Base-by-base conservation (phyloP, 2,329 filamentous ascomycete genomes). In the Trichoderma sp. region DNA sequence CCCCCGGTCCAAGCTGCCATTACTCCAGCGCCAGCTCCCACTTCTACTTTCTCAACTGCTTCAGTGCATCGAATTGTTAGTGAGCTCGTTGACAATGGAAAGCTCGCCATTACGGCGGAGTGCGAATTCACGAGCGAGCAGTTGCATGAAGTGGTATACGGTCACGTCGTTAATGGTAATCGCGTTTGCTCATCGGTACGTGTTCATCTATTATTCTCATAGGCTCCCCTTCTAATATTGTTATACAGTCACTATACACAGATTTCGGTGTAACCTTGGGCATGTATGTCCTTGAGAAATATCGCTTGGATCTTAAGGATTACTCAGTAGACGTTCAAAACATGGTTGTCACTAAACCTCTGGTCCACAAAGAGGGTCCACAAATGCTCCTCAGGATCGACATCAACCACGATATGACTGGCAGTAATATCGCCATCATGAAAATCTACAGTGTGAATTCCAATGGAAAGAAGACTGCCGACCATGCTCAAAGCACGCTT, bases 151-250 rank as follows among this genome's bases (percentile, higher is more conserved):
- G 83, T 88, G 9, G 86, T 90, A 65, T 82, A 82, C 58, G 90
- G 90, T 29, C 90, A 92, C 75, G 79, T 87, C 73, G 88, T 91
- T 75, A 91, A 92, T 74, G 88, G 88, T 59, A 84, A 85, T 67
- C 83, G 86, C 50, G 82, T 92, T 17, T 90, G 87, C 73, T 88
- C 90, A 8, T 91, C 89, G 35, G 61, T 64, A 48, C 2, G 61
- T 45, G n/a, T 39, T 7, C 6, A 13, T 13, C 4, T 5, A 34
- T 32, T 45, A 0, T 2, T 9, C 8, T 5, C 17, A 89, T 10
- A 10, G 22, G 5, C 1, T 37, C 19, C 4, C 1, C 2, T 12
- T 37, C 59, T 63, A 39, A 63, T 5, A 29, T 5, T 19, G 2
- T 15, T 4, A 10, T 34, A 22, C 19, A 64, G 3, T 81, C 82